Percentiles rank a stretch among this genome's conserved stretches.
Evolutionary conservation across 192 early-diverging fungal genomes (phyloP).

Genomic region (Backusella circina): DNA sequence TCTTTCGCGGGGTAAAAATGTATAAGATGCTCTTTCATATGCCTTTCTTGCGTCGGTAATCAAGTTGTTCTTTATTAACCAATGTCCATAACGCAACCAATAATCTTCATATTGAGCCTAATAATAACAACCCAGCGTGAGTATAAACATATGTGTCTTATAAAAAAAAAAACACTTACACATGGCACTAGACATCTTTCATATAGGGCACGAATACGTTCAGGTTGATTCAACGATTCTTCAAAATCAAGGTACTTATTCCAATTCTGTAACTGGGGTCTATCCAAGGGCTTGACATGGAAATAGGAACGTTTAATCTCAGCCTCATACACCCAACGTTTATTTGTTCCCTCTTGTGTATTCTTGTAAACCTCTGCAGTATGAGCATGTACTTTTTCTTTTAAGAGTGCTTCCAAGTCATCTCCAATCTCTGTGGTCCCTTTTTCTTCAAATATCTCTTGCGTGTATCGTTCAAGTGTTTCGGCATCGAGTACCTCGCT

Average conservation of each 20-base stretch:
- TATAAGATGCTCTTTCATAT: conserved; percentile 48
- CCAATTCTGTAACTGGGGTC: conserved; percentile 67
- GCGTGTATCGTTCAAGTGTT: neutral
- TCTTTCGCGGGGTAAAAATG: conserved; percentile 55
- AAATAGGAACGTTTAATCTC: conserved; percentile 80
- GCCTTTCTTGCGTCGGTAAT: conserved; percentile 46
- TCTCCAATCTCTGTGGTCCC: neutral
- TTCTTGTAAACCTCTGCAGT: conserved; percentile 56
- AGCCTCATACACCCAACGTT: conserved; percentile 72
- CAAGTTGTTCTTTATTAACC: conserved; percentile 43
- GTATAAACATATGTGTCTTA: neutral
- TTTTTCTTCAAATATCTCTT: conserved; percentile 4
- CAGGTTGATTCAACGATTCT: conserved; percentile 52
- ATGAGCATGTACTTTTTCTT: conserved; percentile 54
- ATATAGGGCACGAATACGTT: conserved; percentile 59
- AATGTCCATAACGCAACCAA: conserved; percentile 68
- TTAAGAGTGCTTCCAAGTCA: conserved; percentile 53
- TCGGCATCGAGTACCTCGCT: neutral
- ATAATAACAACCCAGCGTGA: neutral
- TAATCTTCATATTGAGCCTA: conserved; percentile 79
- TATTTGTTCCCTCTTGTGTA: conserved; percentile 65
- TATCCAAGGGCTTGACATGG: conserved; percentile 75
- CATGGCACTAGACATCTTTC: conserved; percentile 75
- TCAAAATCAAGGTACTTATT: conserved; percentile 72
- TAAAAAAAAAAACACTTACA: too few species aligned